Conservation (phyloP, 2,329 filamentous ascomycete species). For the Epichloe glyceriae region DNA sequence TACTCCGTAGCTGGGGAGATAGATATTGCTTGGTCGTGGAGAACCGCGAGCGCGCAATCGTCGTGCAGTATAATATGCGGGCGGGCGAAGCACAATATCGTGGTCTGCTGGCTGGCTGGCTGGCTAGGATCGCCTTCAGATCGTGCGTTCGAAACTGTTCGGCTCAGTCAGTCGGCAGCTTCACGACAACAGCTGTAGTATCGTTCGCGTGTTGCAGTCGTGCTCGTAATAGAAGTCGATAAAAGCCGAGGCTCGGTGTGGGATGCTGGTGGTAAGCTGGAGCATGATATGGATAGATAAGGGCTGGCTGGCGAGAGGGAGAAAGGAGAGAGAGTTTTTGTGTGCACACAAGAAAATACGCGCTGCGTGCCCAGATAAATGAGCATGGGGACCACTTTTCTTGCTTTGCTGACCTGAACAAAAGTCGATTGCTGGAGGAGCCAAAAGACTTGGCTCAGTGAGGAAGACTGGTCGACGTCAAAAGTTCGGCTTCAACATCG, state of each 20-base stretch:
- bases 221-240: neutral
- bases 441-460: too few species aligned
- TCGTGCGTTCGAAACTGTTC: neutral
- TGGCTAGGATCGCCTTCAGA: neutral
- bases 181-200: too few species aligned
- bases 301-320: neutral
- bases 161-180: neutral
- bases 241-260: neutral
- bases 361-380: neutral
- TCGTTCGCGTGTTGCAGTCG: neutral
- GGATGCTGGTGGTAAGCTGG: neutral
- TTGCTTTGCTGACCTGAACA: neutral
- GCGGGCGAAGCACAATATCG: neutral
- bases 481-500: too few species aligned
- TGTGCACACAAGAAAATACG: neutral
- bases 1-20: neutral
- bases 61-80: neutral
- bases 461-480: too few species aligned
- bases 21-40: neutral
- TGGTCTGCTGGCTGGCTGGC: neutral
- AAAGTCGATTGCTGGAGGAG: neutral
- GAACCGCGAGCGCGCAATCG: neutral
- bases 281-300: neutral
- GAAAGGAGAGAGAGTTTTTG: neutral
- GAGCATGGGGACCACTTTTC: neutral